Evolutionary conservation across 1,139 yeast species (phyloP).

Genomic region (Nematodospora anomalae): DNA sequence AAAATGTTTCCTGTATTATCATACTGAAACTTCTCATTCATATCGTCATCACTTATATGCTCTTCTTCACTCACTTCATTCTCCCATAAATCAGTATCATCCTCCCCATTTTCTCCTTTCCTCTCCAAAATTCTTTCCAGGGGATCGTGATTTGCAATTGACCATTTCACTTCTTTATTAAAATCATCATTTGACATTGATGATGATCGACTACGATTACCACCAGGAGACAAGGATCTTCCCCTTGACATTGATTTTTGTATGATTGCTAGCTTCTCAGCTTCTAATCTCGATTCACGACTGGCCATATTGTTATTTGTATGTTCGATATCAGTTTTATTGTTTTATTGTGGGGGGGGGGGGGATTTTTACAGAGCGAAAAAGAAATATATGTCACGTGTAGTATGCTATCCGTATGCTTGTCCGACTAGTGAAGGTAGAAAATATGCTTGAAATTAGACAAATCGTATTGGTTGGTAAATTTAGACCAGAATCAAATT

Average conservation of each 20-base stretch:
- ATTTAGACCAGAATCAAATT: no score
- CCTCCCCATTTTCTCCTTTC: constrained; percentile 15
- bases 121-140: constrained; percentile 46
- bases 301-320: constrained; percentile 32
- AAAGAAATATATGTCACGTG: no score
- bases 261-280: constrained; percentile 44
- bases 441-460: no score
- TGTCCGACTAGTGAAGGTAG: no score
- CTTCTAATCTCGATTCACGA: constrained; percentile 43
- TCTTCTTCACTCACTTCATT: constrained; percentile 61
- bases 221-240: constrained; percentile 38
- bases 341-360: no score
- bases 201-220: constrained; percentile 35
- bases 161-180: constrained; percentile 47
- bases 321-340: no score
- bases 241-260: constrained; percentile 43
- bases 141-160: constrained; percentile 56
- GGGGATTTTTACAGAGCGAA: no score
- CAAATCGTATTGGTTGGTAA: no score
- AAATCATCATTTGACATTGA: constrained; percentile 41
- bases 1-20: constrained; percentile 61
- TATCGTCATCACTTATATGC: constrained; percentile 63
- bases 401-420: no score
- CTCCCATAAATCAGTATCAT: constrained; percentile 26
- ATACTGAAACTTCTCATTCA: constrained; percentile 55